Percentiles rank a stretch among this genome's conserved stretches.
Conservation (phyloP, 129 eudicot genomes). For the Chrysanthemum lavandulifolium region DNA sequence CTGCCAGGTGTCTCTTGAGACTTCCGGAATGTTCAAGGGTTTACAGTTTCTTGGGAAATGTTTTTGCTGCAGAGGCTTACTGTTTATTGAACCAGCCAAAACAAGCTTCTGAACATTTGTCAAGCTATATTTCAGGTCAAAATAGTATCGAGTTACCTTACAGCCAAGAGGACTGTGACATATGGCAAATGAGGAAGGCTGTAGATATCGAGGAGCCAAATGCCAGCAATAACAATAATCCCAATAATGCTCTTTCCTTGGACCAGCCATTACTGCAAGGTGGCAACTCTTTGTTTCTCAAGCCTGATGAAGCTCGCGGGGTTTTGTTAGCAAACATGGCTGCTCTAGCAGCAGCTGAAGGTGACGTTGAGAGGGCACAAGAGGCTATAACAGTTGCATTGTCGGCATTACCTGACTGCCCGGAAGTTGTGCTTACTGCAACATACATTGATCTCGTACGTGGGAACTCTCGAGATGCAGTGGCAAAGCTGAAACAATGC, state of each 20-base stretch:
- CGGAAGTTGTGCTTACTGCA: conserved; percentile 68
- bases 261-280: conserved; percentile 41
- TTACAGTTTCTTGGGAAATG: conserved; percentile 56
- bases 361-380: conserved; percentile 72
- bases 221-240: conserved; percentile 28
- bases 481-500: conserved; percentile 60
- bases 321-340: conserved; percentile 66
- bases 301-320: conserved; percentile 85
- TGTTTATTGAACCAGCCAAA: conserved; percentile 73
- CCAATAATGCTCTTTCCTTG: conserved; percentile 19
- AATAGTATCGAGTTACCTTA: conserved; percentile 55
- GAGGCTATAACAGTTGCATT: conserved; percentile 53
- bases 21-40: conserved; percentile 64
- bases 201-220: conserved; percentile 58
- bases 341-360: conserved; percentile 61
- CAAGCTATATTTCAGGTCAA: conserved; percentile 48
- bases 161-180: conserved; percentile 63
- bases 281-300: conserved; percentile 28
- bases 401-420: conserved; percentile 47
- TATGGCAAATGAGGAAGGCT: conserved; percentile 47
- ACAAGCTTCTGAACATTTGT: conserved; percentile 85
- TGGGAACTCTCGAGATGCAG: conserved; percentile 61
- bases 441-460: conserved; percentile 64
- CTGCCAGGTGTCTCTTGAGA: conserved; percentile 66
- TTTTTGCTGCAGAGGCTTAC: conserved; percentile 87